These are phyloP conservation scores for Dissoconium aciculare DNA, from an alignment of 2,329 filamentous ascomycete genomes.

Conservation along the genomic window DNA sequence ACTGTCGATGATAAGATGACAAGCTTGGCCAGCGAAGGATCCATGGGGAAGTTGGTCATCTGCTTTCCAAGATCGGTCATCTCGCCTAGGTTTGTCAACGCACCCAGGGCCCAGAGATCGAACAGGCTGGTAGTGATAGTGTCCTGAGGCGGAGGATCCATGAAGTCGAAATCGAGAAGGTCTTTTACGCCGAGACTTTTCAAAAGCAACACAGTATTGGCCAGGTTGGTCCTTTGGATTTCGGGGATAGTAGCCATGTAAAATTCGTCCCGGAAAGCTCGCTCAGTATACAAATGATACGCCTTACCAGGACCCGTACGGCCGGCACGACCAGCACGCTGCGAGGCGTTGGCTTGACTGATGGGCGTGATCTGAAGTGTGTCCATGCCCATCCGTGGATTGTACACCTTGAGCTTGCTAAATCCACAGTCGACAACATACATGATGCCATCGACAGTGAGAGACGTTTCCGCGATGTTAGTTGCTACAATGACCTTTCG, in stretches of 20 bases:
- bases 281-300: slow-evolving; percentile 85
- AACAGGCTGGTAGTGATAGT: slow-evolving; percentile 95
- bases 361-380: slow-evolving; percentile 95
- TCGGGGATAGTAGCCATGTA: slow-evolving; percentile 96
- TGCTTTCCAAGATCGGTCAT: slow-evolving; percentile 72
- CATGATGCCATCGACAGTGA: slow-evolving; percentile 98
- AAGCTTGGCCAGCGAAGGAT: slow-evolving; percentile 85
- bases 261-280: slow-evolving; percentile 87
- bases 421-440: slow-evolving; percentile 95
- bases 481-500: slow-evolving; percentile 97
- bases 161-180: slow-evolving; percentile 92
- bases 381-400: slow-evolving; percentile 98
- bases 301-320: slow-evolving; percentile 91
- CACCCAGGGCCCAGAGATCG: slow-evolving; percentile 90
- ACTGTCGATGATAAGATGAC: slow-evolving; percentile 63
- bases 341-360: slow-evolving; percentile 87
- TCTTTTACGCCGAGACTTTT: slow-evolving; percentile 93
- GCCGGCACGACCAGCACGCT: slow-evolving; percentile 84
- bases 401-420: slow-evolving; percentile 97
- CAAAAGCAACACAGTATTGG: slow-evolving; percentile 83
- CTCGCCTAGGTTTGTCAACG: slow-evolving; percentile 84
- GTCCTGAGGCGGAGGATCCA: slow-evolving; percentile 96
- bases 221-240: slow-evolving; percentile 89
- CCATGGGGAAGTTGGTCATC: slow-evolving; percentile 98
- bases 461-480: slow-evolving; percentile 93